Percentiles rank a stretch among this genome's conserved stretches.
Conservation (phyloP, 805 yeast genomes). For the Metschnikowia henanensis region DNA sequence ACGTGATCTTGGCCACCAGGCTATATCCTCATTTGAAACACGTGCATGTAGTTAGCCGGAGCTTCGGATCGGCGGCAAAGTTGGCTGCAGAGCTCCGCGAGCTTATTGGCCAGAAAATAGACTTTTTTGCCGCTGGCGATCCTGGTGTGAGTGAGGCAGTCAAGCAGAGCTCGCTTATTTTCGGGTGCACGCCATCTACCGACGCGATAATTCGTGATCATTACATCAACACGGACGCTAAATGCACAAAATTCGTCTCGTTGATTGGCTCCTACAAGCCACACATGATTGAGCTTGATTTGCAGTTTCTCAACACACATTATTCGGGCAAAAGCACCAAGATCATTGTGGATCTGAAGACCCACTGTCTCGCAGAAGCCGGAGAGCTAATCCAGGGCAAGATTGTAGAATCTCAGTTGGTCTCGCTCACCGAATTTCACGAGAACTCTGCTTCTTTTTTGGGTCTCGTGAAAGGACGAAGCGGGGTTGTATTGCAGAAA, state of each 20-base stretch:
- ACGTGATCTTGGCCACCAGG: constrained; percentile 42
- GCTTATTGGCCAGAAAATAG: constrained; percentile 25
- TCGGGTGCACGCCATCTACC: constrained; percentile 62
- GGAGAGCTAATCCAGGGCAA: constrained; percentile 59
- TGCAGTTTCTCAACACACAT: constrained; percentile 32
- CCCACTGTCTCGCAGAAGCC: constrained; percentile 57
- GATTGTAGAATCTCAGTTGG: constrained; percentile 37
- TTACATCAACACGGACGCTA: constrained; percentile 30
- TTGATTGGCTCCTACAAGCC: constrained; percentile 70
- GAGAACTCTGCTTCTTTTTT: constrained; percentile 6
- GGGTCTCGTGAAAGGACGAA: constrained; percentile 8
- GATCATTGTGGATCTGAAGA: constrained; percentile 59
- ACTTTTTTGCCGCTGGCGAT: neutral
- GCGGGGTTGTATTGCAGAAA: constrained; percentile 46
- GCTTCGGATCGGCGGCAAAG: constrained; percentile 38
- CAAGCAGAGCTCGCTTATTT: constrained; percentile 46
- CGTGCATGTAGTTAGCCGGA: constrained; percentile 49
- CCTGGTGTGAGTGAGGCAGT: constrained; percentile 19
- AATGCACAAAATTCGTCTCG: constrained; percentile 43
- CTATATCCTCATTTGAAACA: constrained; percentile 36
- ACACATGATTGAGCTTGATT: constrained; percentile 62
- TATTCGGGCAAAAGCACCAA: constrained; percentile 36
- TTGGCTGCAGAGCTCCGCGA: constrained; percentile 24
- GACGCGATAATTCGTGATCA: constrained; percentile 42
- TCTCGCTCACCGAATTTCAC: constrained; percentile 45